These are phyloP conservation scores for Tulasnella sp. DNA, from an alignment of 768 basidiomycete genomes.

Conservation along the genomic window DNA sequence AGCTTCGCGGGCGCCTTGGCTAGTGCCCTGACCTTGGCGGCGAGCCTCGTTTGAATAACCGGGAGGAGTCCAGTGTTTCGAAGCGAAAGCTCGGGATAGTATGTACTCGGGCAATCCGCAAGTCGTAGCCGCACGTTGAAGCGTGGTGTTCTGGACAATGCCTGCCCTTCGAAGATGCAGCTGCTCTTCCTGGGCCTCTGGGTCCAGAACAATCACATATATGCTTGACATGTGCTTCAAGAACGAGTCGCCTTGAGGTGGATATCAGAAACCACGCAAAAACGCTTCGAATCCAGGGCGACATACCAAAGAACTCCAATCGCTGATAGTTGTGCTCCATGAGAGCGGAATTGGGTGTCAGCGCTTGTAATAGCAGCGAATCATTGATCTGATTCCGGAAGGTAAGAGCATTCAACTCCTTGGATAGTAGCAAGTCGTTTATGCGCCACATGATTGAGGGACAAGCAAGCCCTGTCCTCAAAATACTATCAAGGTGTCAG, in stretches of 20 bases:
- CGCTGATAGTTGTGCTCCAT: constrained; percentile 81
- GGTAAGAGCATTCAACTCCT: constrained; percentile 72
- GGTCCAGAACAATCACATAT: constrained; percentile 72
- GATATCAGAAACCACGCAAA: neutral
- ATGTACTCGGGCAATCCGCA: constrained; percentile 72
- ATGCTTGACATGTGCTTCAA: constrained; percentile 77
- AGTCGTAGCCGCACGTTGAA: constrained; percentile 59
- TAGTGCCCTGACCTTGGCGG: neutral
- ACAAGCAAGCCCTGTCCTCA: constrained; percentile 68
- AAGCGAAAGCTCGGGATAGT: constrained; percentile 68
- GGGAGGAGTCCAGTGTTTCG: constrained; percentile 66
- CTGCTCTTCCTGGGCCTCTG: constrained; percentile 64
- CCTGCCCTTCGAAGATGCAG: constrained; percentile 68
- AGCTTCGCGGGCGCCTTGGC: neutral
- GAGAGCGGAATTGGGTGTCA: constrained; percentile 70
- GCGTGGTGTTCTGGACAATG: constrained; percentile 73
- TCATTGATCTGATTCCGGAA: constrained; percentile 68
- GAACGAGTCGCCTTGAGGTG: constrained; percentile 69
- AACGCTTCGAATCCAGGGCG: constrained; percentile 11
- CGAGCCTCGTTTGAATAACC: neutral
- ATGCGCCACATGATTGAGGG: constrained; percentile 75
- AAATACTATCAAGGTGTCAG: constrained; percentile 51
- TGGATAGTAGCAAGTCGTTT: constrained; percentile 73
- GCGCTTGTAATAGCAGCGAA: constrained; percentile 62
- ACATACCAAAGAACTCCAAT: constrained; percentile 75